Conservation (phyloP, 306 rosid genomes). For the Ormosia semicastrata region DNA sequence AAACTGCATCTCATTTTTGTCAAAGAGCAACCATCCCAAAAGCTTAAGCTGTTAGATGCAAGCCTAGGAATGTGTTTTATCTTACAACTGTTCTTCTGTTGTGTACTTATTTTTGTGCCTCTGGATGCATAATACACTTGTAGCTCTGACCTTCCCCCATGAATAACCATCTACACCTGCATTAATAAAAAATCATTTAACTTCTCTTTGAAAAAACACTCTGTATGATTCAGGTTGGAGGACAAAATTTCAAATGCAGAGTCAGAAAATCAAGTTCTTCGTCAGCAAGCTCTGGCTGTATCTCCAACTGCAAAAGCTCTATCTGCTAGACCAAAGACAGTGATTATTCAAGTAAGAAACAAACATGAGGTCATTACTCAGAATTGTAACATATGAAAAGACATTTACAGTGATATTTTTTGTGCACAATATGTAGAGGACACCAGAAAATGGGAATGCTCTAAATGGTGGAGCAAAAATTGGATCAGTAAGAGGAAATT, state of each 20-base stretch:
- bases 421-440: conserved; percentile 68
- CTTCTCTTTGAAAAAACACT: background rate
- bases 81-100: background rate
- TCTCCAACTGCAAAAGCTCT: conserved; percentile 84
- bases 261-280: conserved; percentile 98
- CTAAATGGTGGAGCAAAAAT: conserved; percentile 73
- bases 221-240: conserved; percentile 65
- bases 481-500: conserved; percentile 52
- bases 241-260: conserved; percentile 93
- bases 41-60: background rate
- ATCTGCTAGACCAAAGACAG: conserved; percentile 72
- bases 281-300: conserved; percentile 95
- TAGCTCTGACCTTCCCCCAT: background rate
- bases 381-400: conserved; percentile 11
- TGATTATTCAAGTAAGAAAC: conserved; percentile 79
- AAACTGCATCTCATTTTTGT: conserved; percentile 60
- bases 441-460: conserved; percentile 84
- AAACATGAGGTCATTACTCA: conserved; percentile 15
- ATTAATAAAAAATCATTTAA: background rate
- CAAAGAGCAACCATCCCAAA: conserved; percentile 36
- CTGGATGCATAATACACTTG: conserved; percentile 16
- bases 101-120: background rate
- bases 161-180: background rate
- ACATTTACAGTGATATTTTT: conserved; percentile 18
- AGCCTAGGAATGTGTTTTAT: background rate